Percentiles rank a stretch among this genome's conserved stretches.
phyloP scores from a whole-genome alignment of 2,329 filamentous ascomycete genomes.

The Alternaria arbusti region DNA sequence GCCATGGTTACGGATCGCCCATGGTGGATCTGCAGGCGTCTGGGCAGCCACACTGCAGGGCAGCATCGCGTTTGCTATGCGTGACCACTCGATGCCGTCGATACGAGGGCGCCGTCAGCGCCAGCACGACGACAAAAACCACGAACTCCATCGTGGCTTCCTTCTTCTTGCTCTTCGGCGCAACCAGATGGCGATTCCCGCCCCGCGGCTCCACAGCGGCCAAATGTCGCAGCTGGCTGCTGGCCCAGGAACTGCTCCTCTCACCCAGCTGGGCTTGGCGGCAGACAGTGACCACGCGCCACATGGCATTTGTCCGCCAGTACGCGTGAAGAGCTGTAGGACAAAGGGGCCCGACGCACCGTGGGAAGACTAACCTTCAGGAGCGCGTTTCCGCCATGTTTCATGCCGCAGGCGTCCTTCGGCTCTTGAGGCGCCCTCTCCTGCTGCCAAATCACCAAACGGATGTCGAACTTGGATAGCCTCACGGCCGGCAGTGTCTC shows the following conservation, averaged over 20 bases:
- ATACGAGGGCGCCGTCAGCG: background rate
- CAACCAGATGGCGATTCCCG: constrained; percentile 7
- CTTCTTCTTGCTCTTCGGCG: background rate
- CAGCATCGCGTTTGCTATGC: constrained; percentile 23
- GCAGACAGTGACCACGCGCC: constrained; percentile 15
- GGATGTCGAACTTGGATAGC: constrained; percentile 34
- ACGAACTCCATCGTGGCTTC: background rate
- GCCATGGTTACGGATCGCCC: constrained; percentile 48
- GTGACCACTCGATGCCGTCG: constrained; percentile 6
- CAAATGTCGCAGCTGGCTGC: constrained; percentile 25
- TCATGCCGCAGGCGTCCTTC: constrained; percentile 34
- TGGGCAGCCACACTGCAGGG: constrained; percentile 45
- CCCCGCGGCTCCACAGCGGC: constrained; percentile 30
- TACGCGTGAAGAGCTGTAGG: constrained; percentile 12
- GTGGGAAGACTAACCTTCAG: constrained; percentile 17
- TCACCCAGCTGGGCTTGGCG: constrained; percentile 31
- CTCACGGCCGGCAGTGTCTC: constrained; percentile 20
- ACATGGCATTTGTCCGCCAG: constrained; percentile 17
- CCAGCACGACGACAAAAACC: background rate
- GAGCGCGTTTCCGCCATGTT: constrained; percentile 31
- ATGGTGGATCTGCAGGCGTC: constrained; percentile 43
- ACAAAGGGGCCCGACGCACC: constrained; percentile 9
- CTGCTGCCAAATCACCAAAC: constrained; percentile 47
- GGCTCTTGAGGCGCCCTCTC: constrained; percentile 29
- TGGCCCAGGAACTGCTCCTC: constrained; percentile 18